These are phyloP conservation scores for Peronospora farinosa DNA, from an alignment of 352 stramenopile species.

Conservation along the genomic window DNA sequence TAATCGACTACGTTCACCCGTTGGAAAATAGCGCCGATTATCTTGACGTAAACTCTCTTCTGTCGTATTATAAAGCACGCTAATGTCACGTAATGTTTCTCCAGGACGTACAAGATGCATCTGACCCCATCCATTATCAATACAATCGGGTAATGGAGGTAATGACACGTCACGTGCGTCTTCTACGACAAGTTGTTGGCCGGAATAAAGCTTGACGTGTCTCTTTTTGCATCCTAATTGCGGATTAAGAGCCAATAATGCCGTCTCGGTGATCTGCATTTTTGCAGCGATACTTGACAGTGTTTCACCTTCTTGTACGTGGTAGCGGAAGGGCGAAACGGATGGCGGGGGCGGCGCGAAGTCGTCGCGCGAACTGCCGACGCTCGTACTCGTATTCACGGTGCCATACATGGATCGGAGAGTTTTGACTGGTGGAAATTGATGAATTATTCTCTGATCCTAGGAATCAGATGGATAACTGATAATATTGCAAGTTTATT, in stretches of 20 bases:
- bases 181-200: conserved; percentile 73
- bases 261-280: conserved; percentile 50
- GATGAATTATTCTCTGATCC: too few relatives aligned
- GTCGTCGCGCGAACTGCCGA: conserved; percentile 23
- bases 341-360: conserved; percentile 22
- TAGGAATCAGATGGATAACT: too few relatives aligned
- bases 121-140: conserved; percentile 79
- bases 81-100: conserved; percentile 65
- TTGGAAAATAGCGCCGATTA: conserved; percentile 76
- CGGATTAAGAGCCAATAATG: conserved; percentile 62
- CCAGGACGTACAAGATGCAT: conserved; percentile 74
- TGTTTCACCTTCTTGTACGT: conserved; percentile 56
- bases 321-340: conserved; percentile 65
- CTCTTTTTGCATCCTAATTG: conserved; percentile 42
- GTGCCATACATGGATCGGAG: conserved; percentile 48
- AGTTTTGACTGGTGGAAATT: conserved; percentile 9
- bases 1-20: conserved; percentile 60
- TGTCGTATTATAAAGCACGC: conserved; percentile 72
- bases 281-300: conserved; percentile 58
- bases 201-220: conserved; percentile 55
- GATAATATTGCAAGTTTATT: too few relatives aligned
- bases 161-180: conserved; percentile 60
- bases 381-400: conserved; percentile 27
- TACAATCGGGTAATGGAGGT: conserved; percentile 64
- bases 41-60: conserved; percentile 73